A percentile compares a stretch with the other conserved stretches of the same genome.
Conservation (phyloP, 495 filamentous ascomycete species). For the Neurospora hispaniola region DNA sequence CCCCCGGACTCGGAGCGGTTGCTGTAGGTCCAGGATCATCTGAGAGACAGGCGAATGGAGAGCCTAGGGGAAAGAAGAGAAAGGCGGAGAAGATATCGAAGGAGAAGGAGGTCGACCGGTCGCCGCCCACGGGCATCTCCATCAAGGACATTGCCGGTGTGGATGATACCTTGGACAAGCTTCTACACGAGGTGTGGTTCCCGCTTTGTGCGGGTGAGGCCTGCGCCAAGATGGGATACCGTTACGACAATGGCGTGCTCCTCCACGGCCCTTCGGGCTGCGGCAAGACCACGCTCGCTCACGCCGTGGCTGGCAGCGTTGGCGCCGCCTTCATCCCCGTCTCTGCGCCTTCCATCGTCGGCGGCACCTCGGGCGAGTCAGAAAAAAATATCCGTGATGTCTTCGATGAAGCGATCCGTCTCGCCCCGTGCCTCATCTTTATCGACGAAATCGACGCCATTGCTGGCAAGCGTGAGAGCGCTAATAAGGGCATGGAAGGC, state of each 20-base stretch:
- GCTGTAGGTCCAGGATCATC: conserved; percentile 8
- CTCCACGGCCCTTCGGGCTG: conserved; percentile 91
- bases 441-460: conserved; percentile 97
- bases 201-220: conserved; percentile 56
- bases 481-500: conserved; percentile 96
- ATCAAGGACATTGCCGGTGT: conserved; percentile 79
- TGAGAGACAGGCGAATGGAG: conserved; percentile 49
- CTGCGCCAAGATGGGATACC: conserved; percentile 47
- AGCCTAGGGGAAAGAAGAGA: conserved; percentile 56
- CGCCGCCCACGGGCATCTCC: conserved; percentile 64
- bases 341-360: conserved; percentile 79
- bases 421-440: conserved; percentile 88
- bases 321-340: conserved; percentile 82
- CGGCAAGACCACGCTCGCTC: conserved; percentile 89
- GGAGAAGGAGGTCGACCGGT: conserved; percentile 42
- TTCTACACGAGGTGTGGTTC: conserved; percentile 72
- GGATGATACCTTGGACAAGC: conserved; percentile 62
- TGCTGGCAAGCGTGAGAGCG: conserved; percentile 85
- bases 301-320: conserved; percentile 78
- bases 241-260: conserved; percentile 79
- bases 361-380: conserved; percentile 92
- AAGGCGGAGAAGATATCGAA: conserved; percentile 28
- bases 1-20: not conserved
- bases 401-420: conserved; percentile 78
- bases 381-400: conserved; percentile 89